Evolutionary conservation across 177 flowering plant species (phyloP), one percentile per base, ranked within the genome.

Genomic region (Telopea speciosissima): DNA sequence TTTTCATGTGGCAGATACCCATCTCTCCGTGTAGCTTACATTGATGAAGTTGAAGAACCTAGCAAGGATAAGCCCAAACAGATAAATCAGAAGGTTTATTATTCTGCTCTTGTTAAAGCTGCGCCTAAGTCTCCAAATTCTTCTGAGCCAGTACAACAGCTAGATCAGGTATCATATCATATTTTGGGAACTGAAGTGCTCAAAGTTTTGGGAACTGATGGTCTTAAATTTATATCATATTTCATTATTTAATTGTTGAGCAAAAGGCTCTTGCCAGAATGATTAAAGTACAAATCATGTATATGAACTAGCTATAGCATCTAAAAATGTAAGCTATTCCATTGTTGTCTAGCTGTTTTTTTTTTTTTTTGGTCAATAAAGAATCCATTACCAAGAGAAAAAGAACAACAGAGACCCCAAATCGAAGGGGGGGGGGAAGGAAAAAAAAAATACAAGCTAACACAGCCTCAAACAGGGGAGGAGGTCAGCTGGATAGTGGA

Each of bases 11-110:
- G 68, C 81, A 95, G 99, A 72, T 90, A 93, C 72, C 97, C 97
- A 66, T 93, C 99, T 40, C 93, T 96, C 36, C 95, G 98, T 62
- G 99, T 96, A n/a, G 99, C 99, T 67, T 96, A 90, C 73, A 88
- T 96, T 70, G 99, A 96, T 81, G 99, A 96, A 81, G 94, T 93
- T 68, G 99, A 96, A 83, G 89, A 88, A 72, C 77, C 92, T 28
- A 81, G 70, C 79, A 36, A 36, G 9, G 40, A 36, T 74, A 81
- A 78, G 68, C 44, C 88, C 60, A 90, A 86, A 66, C 91, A 84
- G 77, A 73, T 69, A 17, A 87, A 85, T 72, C 80, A 86, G 68
- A 95, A 91, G 78, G 84, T 84, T 54, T 91, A 88, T 75, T 95
- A 91, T 76, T 95, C 98, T 78, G 79, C 89, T 75, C 79, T 95